A percentile compares a stretch with the other conserved stretches of the same genome.
These are phyloP conservation scores for Penicillium corylophilum DNA, from an alignment of 2,329 filamentous ascomycete species.

Conservation along the genomic window DNA sequence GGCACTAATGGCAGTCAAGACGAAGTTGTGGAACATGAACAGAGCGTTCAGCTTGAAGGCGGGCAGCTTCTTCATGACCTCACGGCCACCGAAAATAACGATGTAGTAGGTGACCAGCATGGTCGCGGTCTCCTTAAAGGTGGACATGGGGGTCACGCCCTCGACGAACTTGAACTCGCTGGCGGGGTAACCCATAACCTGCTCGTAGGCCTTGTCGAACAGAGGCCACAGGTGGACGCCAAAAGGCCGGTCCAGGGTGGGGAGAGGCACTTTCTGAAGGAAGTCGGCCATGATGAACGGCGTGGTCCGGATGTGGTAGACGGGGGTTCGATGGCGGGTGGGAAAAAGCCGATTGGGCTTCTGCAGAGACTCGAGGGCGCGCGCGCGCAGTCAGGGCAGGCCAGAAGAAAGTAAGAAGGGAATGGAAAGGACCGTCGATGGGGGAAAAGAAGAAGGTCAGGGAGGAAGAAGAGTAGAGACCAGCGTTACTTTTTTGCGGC, in stretches of 20 bases:
- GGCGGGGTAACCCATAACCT: conserved; percentile 74
- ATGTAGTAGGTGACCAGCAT: conserved; percentile 87
- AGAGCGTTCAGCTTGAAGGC: conserved; percentile 82
- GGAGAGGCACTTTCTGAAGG: conserved; percentile 58
- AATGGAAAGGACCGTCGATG: conserved; percentile 28
- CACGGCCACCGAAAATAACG: conserved; percentile 88
- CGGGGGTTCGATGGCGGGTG: not conserved
- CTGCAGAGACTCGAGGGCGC: not conserved
- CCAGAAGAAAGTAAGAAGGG: conserved; percentile 65
- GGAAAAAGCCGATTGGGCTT: conserved; percentile 1
- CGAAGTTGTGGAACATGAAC: conserved; percentile 96
- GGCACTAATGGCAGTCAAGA: conserved; percentile 82
- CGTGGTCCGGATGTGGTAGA: conserved; percentile 7
- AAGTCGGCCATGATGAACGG: conserved; percentile 50
- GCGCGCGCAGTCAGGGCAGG: conserved; percentile 8
- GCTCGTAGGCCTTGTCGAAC: conserved; percentile 83
- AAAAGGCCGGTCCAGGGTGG: conserved; percentile 87
- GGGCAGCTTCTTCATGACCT: conserved; percentile 83
- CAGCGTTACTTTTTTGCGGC: conserved; percentile 24
- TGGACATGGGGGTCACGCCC: conserved; percentile 85
- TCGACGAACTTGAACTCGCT: conserved; percentile 82
- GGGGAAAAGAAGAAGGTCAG: conserved; percentile 68
- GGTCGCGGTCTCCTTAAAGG: conserved; percentile 75
- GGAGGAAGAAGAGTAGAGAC: conserved; percentile 12
- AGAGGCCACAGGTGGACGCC: conserved; percentile 90